phyloP scores from a whole-genome alignment of 1,139 yeast species.

The Candida tropicalis region DNA sequence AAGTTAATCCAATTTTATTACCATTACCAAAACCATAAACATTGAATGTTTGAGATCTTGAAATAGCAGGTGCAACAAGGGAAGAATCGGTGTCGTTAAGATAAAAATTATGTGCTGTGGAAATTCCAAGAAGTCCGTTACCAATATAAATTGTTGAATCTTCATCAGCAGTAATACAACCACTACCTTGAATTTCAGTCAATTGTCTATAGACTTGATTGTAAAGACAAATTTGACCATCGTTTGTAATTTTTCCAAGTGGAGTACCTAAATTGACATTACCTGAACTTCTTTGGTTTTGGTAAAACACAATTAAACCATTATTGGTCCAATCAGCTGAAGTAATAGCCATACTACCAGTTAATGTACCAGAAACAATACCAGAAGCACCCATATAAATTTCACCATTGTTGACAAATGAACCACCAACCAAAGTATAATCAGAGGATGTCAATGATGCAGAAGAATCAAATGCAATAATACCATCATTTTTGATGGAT shows the following conservation, averaged over 20 bases:
- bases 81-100: slow-evolving; percentile 21
- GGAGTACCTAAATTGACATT: slow-evolving; percentile 23
- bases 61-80: slow-evolving; percentile 21
- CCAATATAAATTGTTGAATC: slow-evolving; percentile 23
- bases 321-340: slow-evolving; percentile 25
- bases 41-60: slow-evolving; percentile 21
- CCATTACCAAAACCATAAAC: slow-evolving; percentile 32
- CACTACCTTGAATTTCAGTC: slow-evolving; percentile 27
- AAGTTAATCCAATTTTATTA: slow-evolving; percentile 25
- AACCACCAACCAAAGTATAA: slow-evolving; percentile 20
- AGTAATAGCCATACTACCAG: slow-evolving; percentile 22
- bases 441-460: slow-evolving; percentile 19
- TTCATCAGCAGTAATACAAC: slow-evolving; percentile 29
- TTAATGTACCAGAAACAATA: slow-evolving; percentile 21
- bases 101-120: slow-evolving; percentile 23
- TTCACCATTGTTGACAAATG: slow-evolving; percentile 28
- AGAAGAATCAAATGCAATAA: slow-evolving; percentile 24
- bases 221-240: slow-evolving; percentile 32
- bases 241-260: slow-evolving; percentile 23
- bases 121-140: slow-evolving; percentile 18
- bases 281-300: slow-evolving; percentile 21
- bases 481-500: slow-evolving; percentile 23
- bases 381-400: slow-evolving; percentile 29
- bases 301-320: slow-evolving; percentile 28
- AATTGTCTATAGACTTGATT: slow-evolving; percentile 26